phyloP scores from a whole-genome alignment of 2,329 filamentous ascomycete genomes.

The Nectriaceae sp. region DNA sequence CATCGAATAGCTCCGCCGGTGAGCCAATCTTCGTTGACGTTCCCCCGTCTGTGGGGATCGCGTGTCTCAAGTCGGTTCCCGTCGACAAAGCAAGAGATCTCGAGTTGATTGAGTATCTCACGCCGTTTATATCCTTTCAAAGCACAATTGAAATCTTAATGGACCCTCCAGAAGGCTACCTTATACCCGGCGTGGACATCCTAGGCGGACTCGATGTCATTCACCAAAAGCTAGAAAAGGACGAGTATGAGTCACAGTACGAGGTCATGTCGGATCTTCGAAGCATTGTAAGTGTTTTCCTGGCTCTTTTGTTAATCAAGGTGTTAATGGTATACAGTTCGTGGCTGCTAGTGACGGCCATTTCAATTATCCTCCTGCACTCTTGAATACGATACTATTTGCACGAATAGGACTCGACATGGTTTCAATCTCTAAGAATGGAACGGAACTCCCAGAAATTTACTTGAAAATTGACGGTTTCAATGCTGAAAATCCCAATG shows the following conservation, averaged over 20 bases:
- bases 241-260: slow-evolving; percentile 23
- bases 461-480: slow-evolving; percentile 17
- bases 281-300: slow-evolving; percentile 22
- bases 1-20: slow-evolving; percentile 5
- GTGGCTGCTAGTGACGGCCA: slow-evolving; percentile 23
- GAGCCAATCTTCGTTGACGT: slow-evolving; percentile 11
- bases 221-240: slow-evolving; percentile 12
- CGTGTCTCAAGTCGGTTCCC: slow-evolving; percentile 27
- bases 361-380: slow-evolving; percentile 24
- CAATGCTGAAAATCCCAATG: slow-evolving; percentile 11
- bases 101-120: slow-evolving; percentile 21
- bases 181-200: slow-evolving; percentile 24
- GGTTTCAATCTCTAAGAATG: slow-evolving; percentile 19
- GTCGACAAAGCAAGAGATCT: slow-evolving; percentile 27
- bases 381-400: slow-evolving; percentile 22
- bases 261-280: slow-evolving; percentile 24
- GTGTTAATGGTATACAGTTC: slow-evolving; percentile 17
- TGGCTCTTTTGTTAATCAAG: neutral
- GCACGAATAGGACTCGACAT: slow-evolving; percentile 16
- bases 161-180: slow-evolving; percentile 23
- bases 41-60: slow-evolving; percentile 20
- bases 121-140: slow-evolving; percentile 21
- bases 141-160: slow-evolving; percentile 24
- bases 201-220: slow-evolving; percentile 21
- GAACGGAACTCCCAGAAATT: slow-evolving; percentile 16